Evolutionary conservation across 225 moss, liverwort and hornwort genomes (phyloP).

Genomic region (Bryum argenteum): DNA sequence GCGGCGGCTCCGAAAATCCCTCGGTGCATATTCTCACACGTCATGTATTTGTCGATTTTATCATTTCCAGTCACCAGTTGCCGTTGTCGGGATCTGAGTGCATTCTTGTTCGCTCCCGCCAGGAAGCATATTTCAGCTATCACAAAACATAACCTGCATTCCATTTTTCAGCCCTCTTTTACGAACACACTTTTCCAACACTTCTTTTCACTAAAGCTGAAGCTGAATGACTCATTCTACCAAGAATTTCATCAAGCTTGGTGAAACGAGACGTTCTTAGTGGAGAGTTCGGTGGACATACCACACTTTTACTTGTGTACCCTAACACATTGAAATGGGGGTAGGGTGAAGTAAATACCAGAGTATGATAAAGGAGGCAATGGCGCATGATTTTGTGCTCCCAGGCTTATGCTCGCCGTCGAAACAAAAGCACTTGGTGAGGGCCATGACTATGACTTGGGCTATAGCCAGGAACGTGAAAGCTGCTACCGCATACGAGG

Average conservation of each 20-base stretch:
- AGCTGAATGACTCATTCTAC: too few species aligned
- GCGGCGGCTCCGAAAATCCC: constrained; percentile 79
- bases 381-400: constrained; percentile 62
- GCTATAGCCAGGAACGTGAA: constrained; percentile 70
- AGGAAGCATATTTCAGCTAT: constrained; percentile 74
- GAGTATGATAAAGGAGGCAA: constrained; percentile 60
- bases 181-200: too few species aligned
- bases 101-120: constrained; percentile 85
- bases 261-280: too few species aligned
- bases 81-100: constrained; percentile 65
- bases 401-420: constrained; percentile 60
- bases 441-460: constrained; percentile 63
- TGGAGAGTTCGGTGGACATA: too few species aligned
- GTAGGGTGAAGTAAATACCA: constrained; percentile 43
- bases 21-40: constrained; percentile 70
- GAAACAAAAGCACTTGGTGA: constrained; percentile 77
- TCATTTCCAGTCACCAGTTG: constrained; percentile 56
- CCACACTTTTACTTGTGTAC: too few species aligned
- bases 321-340: neutral
- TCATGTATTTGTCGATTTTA: constrained; percentile 60
- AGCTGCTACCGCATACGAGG: constrained; percentile 67
- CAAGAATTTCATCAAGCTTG: too few species aligned
- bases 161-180: neutral
- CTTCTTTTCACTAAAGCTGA: too few species aligned
- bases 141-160: constrained; percentile 71